Base-by-base conservation (phyloP, 495 filamentous ascomycete species). In the Talaromyces wortmannii region DNA sequence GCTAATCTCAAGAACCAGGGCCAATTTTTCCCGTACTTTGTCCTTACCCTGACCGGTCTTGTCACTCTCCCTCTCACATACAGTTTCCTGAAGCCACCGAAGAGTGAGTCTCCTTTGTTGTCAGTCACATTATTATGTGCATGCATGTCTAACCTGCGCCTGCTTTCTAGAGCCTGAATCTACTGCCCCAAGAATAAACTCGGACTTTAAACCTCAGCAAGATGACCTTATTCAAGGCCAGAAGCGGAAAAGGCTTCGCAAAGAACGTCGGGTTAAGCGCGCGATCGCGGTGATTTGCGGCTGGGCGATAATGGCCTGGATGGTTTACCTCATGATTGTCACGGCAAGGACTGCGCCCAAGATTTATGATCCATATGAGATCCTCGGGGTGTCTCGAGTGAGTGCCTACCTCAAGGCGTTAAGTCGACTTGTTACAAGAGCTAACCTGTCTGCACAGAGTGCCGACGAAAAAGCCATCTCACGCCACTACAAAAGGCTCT, bases 11-110 rank as follows among this genome's bases (percentile, higher is more conserved):
- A 49, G 44, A 31, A 53, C 18, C 59, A 97, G 85, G 92, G 92
- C 45, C 87, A 96, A 84, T 96, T 96, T 78, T 98, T 96, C 80
- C 94, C 94, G 62, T 97, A 91, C 80, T 98, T 97, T 79, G 83
- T 98, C 72, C 82, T 97, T 64, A 96, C 91, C 48, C 82, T 97
- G 59, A 82, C 87, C 53, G 83, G 84, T 66, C 84, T 98, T 55
- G 78, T 97, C 74, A 95, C 92, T 15, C 72, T 97, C 48, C 95
- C 94, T 57, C 78, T 95, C 64, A 96, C 94, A 59, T 96, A 92
- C 69, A 88, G 84, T 55, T 79, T 92, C 55, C 78, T 95, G 55
- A 85, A 83, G 68, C 83, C 85, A 11, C 90, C 80, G 70, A 88
- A 88, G 80, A 87, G 79, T 85, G 71, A 55, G 78, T 68, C 43